phyloP scores from a whole-genome alignment of 805 yeast species.

The Kockiozyma suomiensis region DNA sequence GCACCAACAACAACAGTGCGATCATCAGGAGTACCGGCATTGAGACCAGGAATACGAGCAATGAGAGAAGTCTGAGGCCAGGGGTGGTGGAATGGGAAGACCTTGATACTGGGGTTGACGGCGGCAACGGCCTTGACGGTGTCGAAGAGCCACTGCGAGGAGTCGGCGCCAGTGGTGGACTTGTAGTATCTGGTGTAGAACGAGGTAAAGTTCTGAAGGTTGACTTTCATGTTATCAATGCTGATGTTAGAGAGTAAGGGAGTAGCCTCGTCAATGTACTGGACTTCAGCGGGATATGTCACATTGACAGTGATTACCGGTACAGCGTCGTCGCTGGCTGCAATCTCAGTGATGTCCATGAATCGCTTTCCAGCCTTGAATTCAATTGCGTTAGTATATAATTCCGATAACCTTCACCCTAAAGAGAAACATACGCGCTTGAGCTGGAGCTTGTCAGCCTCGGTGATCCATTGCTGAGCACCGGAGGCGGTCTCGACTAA shows the following conservation, averaged over 20 bases:
- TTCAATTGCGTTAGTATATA: background rate
- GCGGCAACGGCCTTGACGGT: constrained; percentile 45
- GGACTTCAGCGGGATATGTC: constrained; percentile 55
- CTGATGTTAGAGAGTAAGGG: constrained; percentile 51
- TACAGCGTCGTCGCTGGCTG: background rate
- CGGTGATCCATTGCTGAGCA: constrained; percentile 41
- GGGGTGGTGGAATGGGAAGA: constrained; percentile 59
- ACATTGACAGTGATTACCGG: constrained; percentile 40
- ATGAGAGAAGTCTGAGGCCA: constrained; percentile 83
- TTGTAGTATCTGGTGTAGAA: constrained; percentile 79
- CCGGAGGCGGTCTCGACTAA: constrained; percentile 32
- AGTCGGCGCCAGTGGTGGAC: constrained; percentile 66
- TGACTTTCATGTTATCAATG: constrained; percentile 51
- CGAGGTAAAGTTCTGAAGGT: constrained; percentile 64
- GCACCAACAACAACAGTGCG: constrained; percentile 74
- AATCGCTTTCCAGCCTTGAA: constrained; percentile 30
- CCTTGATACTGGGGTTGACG: constrained; percentile 46
- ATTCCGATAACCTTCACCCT: no score
- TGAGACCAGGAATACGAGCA: constrained; percentile 60
- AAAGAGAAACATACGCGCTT: constrained; percentile 36
- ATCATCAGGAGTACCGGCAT: constrained; percentile 46
- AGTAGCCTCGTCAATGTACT: constrained; percentile 47
- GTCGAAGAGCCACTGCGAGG: constrained; percentile 69
- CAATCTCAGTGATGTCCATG: constrained; percentile 30
- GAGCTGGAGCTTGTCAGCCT: constrained; percentile 50